A percentile compares a stretch with the other conserved stretches of the same genome.
These are phyloP conservation scores for Flaveria floridana DNA, from an alignment of 140 eudicot species.

Conservation along the genomic window DNA sequence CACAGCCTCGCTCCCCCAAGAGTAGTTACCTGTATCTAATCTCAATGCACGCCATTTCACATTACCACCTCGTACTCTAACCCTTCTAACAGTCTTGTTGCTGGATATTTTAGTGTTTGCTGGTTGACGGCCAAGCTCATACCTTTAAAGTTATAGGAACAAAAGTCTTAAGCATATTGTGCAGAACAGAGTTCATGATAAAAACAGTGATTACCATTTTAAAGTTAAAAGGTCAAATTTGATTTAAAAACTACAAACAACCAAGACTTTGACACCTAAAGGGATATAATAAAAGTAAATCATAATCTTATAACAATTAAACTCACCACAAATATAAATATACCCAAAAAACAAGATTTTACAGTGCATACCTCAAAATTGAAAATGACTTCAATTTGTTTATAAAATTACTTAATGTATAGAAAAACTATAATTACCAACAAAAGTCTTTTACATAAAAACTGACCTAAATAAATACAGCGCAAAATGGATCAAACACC, in stretches of 20 bases:
- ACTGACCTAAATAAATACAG: neutral
- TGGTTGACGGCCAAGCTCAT: slow-evolving; percentile 67
- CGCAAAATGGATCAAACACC: neutral
- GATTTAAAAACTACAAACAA: neutral
- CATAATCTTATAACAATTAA: neutral
- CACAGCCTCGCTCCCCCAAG: slow-evolving; percentile 90
- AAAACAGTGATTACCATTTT: neutral
- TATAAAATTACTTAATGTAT: neutral
- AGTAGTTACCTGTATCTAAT: slow-evolving; percentile 80
- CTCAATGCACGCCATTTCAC: slow-evolving; percentile 93
- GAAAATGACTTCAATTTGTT: neutral
- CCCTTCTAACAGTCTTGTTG: slow-evolving; percentile 75
- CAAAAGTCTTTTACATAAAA: neutral
- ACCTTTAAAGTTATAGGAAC: slow-evolving; percentile 36
- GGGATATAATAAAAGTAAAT: neutral
- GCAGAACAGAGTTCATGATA: neutral
- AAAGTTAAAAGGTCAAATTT: neutral
- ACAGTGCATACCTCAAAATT: neutral
- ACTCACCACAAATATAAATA: neutral
- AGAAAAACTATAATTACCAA: neutral
- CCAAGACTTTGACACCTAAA: neutral
- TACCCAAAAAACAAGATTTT: too few relatives aligned
- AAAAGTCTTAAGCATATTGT: neutral
- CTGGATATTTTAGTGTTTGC: slow-evolving; percentile 50
- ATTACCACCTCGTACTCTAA: slow-evolving; percentile 78